Evolutionary conservation across 805 yeast genomes (phyloP).

Genomic region (Brettanomyces bruxellensis): DNA sequence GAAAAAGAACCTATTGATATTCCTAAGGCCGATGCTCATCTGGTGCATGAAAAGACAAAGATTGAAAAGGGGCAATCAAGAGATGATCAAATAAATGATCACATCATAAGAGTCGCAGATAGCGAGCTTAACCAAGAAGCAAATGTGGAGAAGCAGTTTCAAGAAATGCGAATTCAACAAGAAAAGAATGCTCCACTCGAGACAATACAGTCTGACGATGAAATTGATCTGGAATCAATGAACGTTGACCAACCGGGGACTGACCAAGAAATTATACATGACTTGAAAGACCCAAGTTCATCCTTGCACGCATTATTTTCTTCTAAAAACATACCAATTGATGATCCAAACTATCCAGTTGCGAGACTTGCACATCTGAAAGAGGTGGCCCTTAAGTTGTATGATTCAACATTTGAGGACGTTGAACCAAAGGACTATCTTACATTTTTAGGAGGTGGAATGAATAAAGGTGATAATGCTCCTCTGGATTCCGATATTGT

Average conservation of each 20-base stretch:
- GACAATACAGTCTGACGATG: too few species aligned
- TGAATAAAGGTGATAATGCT: conserved; percentile 10
- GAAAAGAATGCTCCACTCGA: too few species aligned
- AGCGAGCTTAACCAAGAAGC: too few species aligned
- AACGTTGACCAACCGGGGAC: neutral
- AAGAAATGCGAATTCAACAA: too few species aligned
- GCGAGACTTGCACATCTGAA: conserved; percentile 6
- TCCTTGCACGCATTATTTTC: conserved; percentile 2
- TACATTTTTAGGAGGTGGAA: conserved; percentile 20
- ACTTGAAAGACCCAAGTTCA: conserved; percentile 5
- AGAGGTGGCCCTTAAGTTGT: conserved; percentile 24
- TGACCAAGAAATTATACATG: neutral
- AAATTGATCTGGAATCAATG: too few species aligned
- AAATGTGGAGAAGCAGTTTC: too few species aligned
- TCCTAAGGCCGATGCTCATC: too few species aligned
- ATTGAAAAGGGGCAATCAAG: too few species aligned
- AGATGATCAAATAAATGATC: too few species aligned
- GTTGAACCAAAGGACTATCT: conserved; percentile 16
- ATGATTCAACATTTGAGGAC: conserved; percentile 21
- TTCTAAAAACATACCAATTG: conserved; percentile 1
- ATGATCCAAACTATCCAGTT: conserved; percentile 3
- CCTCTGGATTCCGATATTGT: conserved; percentile 29
- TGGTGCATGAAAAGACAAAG: too few species aligned
- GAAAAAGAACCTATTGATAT: too few species aligned
- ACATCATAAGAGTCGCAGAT: too few species aligned